A percentile compares a stretch with the other conserved stretches of the same genome.
phyloP scores from a whole-genome alignment of 345 rosid genomes.

The Trapa bicornis region DNA sequence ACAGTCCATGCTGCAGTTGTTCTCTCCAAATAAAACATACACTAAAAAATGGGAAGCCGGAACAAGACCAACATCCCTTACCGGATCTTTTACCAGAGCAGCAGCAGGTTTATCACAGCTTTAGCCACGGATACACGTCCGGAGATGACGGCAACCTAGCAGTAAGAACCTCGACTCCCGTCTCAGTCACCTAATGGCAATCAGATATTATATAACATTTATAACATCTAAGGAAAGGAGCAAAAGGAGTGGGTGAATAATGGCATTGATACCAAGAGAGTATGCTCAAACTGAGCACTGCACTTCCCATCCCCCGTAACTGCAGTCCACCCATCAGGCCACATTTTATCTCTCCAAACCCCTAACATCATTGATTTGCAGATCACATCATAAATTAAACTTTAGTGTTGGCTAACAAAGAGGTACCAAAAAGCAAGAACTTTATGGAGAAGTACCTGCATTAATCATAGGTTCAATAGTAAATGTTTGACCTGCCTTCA shows the following conservation, averaged over 20 bases:
- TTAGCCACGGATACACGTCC: constrained; percentile 61
- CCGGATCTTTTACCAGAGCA: no score
- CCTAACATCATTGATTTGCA: constrained; percentile 12
- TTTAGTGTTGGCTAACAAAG: not conserved
- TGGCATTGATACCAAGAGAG: constrained; percentile 50
- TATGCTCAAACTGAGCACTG: constrained; percentile 98
- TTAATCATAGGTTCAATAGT: constrained; percentile 98
- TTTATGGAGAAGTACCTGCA: constrained; percentile 37
- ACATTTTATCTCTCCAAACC: constrained; percentile 84
- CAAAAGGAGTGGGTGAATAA: not conserved
- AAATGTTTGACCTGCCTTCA: constrained; percentile 94
- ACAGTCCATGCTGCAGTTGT: no score
- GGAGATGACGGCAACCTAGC: constrained; percentile 81
- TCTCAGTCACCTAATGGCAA: constrained; percentile 16
- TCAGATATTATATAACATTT: not conserved
- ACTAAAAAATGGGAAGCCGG: no score
- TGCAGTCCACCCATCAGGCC: constrained; percentile 99
- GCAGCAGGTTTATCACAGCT: constrained; percentile 6
- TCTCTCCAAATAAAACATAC: no score
- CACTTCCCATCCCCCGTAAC: constrained; percentile 88
- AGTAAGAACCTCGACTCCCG: constrained; percentile 87
- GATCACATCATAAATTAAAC: no score
- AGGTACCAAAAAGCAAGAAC: not conserved
- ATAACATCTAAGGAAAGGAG: no score
- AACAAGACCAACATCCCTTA: no score